Conservation (phyloP, 768 basidiomycete species). For the Lentinula edodes region DNA sequence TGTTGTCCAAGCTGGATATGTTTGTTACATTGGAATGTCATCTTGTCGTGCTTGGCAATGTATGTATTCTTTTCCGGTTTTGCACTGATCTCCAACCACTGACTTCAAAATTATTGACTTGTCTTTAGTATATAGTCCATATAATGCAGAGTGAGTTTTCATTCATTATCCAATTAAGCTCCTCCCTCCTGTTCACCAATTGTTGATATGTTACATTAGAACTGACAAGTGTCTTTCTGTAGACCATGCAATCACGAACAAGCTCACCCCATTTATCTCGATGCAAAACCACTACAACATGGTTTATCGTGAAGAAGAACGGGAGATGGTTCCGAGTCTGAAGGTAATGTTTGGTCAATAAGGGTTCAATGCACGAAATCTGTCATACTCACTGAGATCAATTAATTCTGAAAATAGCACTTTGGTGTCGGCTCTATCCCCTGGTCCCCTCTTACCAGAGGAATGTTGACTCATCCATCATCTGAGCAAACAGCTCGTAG, state of each 20-base stretch:
- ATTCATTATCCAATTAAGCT: neutral
- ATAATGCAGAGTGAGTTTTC: constrained; percentile 3
- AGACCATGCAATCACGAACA: constrained; percentile 37
- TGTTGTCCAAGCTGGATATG: constrained; percentile 42
- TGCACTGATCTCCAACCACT: neutral
- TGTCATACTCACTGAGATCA: neutral
- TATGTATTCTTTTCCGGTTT: constrained; percentile 19
- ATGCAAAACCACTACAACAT: constrained; percentile 52
- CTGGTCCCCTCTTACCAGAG: constrained; percentile 31
- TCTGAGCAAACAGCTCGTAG: constrained; percentile 19
- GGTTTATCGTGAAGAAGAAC: constrained; percentile 57
- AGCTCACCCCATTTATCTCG: constrained; percentile 51
- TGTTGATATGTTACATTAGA: too few species aligned
- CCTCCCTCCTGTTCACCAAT: neutral
- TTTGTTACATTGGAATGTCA: constrained; percentile 37
- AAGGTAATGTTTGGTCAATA: constrained; percentile 13
- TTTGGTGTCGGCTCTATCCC: constrained; percentile 41
- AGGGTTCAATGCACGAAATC: neutral
- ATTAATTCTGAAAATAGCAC: constrained; percentile 15
- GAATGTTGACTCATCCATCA: neutral
- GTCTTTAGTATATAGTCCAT: neutral
- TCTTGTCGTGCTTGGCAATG: constrained; percentile 24
- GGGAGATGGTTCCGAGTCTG: constrained; percentile 47
- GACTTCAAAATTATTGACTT: neutral
- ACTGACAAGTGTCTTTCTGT: neutral